phyloP scores from a whole-genome alignment of 495 filamentous ascomycete species.

The Schizothecium vesticola region DNA sequence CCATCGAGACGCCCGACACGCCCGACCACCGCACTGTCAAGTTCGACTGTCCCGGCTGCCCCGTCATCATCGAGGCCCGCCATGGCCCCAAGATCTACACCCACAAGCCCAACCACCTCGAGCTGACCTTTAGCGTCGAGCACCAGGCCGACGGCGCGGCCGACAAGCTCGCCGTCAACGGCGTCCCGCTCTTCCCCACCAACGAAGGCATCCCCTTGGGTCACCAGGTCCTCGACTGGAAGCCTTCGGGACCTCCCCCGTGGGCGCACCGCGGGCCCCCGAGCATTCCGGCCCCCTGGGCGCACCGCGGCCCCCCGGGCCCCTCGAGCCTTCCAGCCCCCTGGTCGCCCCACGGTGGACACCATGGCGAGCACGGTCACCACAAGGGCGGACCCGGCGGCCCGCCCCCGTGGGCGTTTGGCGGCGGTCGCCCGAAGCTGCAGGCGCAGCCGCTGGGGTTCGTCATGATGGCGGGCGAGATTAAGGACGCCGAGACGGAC shows the following conservation, averaged over 20 bases:
- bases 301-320: background rate
- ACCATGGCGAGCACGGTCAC: constrained; percentile 8
- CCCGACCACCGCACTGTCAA: constrained; percentile 24
- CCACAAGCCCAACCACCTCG: constrained; percentile 35
- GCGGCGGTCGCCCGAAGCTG: constrained; percentile 8
- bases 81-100: constrained; percentile 17
- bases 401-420: constrained; percentile 1
- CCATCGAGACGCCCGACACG: background rate
- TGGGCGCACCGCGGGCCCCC: background rate
- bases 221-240: constrained; percentile 26
- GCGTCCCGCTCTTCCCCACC: constrained; percentile 40
- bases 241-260: background rate
- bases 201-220: constrained; percentile 26
- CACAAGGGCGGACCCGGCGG: background rate
- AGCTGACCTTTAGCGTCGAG: constrained; percentile 37
- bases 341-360: background rate
- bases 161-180: constrained; percentile 40
- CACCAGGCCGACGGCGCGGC: constrained; percentile 13
- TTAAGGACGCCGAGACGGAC: constrained; percentile 27
- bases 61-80: constrained; percentile 24
- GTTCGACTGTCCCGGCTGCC: constrained; percentile 42
- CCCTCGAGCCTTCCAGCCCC: background rate
- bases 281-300: background rate
- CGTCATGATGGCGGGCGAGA: constrained; percentile 24
- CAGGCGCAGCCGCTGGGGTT: constrained; percentile 35